Evolutionary conservation across 371 early-diverging fungal species (phyloP).

Genomic region (Mortierella sp.): DNA sequence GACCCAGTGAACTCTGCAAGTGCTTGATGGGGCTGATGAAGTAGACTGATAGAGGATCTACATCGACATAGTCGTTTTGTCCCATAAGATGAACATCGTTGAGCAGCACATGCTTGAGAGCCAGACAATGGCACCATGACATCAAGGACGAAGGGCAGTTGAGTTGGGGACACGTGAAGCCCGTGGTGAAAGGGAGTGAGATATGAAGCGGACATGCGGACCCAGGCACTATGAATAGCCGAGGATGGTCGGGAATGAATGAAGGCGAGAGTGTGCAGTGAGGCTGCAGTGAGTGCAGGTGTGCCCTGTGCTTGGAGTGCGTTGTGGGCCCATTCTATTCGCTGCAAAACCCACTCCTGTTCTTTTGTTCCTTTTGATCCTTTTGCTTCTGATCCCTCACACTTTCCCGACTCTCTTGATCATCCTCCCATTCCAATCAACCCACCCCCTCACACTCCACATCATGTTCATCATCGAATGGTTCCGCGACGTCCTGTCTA

Average conservation of each 20-base stretch:
- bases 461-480: conserved; percentile 93
- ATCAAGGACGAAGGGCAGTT: too few species aligned
- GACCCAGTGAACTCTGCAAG: conserved; percentile 5
- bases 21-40: too few species aligned
- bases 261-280: too few species aligned
- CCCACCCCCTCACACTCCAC: not conserved
- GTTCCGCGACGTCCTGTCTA: conserved; percentile 91
- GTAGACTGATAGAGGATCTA: too few species aligned
- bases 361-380: not conserved
- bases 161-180: too few species aligned
- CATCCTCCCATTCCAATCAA: not conserved
- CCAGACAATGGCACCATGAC: too few species aligned
- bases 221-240: too few species aligned
- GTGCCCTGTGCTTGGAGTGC: conserved; percentile 6
- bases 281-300: too few species aligned
- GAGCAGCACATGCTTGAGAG: not conserved
- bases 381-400: not conserved
- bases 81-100: not conserved
- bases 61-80: too few species aligned
- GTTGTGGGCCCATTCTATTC: not conserved
- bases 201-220: too few species aligned
- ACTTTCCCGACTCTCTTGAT: not conserved
- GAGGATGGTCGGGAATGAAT: too few species aligned
- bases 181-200: too few species aligned
- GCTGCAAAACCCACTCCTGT: not conserved